These are phyloP conservation scores for Endothia cerciana DNA, from an alignment of 2,329 filamentous ascomycete genomes.

Conservation along the genomic window DNA sequence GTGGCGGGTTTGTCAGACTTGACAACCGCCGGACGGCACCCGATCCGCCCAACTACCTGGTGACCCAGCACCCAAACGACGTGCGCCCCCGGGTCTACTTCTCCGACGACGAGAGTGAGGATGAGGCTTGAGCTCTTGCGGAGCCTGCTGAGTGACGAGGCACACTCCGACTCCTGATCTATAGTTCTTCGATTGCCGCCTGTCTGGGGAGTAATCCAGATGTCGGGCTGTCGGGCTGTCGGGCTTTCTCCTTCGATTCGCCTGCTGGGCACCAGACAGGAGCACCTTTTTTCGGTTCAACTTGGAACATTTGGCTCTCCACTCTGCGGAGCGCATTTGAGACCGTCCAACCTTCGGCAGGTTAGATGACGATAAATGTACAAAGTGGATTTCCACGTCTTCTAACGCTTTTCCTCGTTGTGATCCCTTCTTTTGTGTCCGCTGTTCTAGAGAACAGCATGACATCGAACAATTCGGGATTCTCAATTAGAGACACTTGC, in stretches of 20 bases:
- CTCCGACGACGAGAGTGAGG: constrained; percentile 24
- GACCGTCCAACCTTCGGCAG: neutral
- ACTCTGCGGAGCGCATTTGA: neutral
- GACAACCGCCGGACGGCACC: constrained; percentile 19
- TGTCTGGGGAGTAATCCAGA: neutral
- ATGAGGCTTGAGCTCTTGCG: constrained; percentile 6
- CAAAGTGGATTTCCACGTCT: neutral
- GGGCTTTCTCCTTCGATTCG: neutral
- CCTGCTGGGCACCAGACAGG: neutral
- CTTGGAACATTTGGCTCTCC: neutral
- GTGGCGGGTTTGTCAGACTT: constrained; percentile 32
- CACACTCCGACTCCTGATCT: neutral
- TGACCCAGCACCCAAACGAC: constrained; percentile 17
- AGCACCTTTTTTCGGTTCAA: neutral
- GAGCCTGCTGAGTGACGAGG: neutral
- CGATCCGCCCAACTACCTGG: constrained; percentile 18
- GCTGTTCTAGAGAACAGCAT: neutral
- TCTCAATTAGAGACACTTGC: neutral
- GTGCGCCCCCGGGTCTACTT: neutral
- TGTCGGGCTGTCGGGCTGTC: neutral
- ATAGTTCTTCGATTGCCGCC: neutral
- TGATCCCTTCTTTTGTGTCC: neutral
- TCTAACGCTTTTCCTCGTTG: neutral
- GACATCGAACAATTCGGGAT: neutral
- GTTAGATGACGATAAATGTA: neutral